Evolutionary conservation across 768 basidiomycete species (phyloP).

Genomic region (Leccinum subgranulosum): DNA sequence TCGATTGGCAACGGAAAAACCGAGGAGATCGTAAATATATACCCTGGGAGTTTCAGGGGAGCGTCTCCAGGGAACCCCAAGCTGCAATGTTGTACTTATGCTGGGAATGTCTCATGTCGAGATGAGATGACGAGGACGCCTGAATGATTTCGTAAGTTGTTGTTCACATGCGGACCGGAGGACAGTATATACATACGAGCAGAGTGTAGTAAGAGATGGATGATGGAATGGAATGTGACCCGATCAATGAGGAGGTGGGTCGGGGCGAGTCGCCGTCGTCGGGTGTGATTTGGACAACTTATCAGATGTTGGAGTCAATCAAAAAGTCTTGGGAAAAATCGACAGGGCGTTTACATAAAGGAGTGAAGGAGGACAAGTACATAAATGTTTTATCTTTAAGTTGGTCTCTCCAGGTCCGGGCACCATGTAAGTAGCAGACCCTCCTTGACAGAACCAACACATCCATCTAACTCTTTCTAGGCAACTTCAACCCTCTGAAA

Average conservation of each 20-base stretch:
- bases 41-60: neutral
- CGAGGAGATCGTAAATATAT: conserved; percentile 13
- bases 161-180: neutral
- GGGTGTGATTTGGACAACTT: neutral
- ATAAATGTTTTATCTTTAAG: conserved; percentile 16
- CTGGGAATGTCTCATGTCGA: neutral
- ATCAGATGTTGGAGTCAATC: conserved; percentile 6
- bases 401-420: neutral
- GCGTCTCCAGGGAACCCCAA: neutral
- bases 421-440: conserved; percentile 22
- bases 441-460: neutral
- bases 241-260: neutral
- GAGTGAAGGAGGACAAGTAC: conserved; percentile 9
- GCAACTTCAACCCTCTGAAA: conserved; percentile 24
- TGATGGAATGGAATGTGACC: neutral
- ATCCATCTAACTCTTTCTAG: neutral
- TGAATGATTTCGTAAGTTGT: neutral
- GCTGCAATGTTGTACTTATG: neutral
- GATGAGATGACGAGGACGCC: neutral
- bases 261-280: neutral
- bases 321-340: conserved; percentile 18
- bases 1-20: conserved; percentile 4
- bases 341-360: conserved; percentile 28
- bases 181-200: neutral
- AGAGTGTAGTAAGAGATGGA: neutral